Evolutionary conservation across 2,329 filamentous ascomycete genomes (phyloP), one percentile per base, ranked within the genome.

Genomic region (Bipolaris cookei): DNA sequence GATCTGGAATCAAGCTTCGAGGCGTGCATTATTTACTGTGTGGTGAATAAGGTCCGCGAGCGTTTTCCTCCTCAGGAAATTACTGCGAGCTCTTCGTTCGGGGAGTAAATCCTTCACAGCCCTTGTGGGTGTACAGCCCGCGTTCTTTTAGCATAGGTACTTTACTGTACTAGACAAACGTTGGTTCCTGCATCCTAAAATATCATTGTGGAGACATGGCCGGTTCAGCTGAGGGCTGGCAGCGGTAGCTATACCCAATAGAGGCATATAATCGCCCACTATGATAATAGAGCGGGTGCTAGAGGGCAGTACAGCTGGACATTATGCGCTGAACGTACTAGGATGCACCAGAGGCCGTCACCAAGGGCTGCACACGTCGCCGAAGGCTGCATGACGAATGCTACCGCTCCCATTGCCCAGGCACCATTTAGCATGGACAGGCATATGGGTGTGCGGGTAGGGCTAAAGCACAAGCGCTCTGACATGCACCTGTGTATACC

Each of bases 171-270:
- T 47, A 53, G 50, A 50, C 54, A 39, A 50, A 54, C 21, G 37
- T 21, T 14, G 48, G 57, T 59, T 60, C 54, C 57, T 59, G 57
- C 57, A 50, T 59, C 58, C 52, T 55, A 58, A 59, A 59, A 61
- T 63, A 62, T 61, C 41, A 44, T 51, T 61, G 54, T 39, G 55
- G 51, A 56, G 56, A 42, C 54, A 54, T 42, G 50, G 54, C 42
- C 52, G 51, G 42, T 47, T 60, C 59, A 59, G 48, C 54, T 65
- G 42, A 61, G 58, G 43, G 59, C 47, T 64, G 55, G 58, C 67
- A 66, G 62, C 65, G 66, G 68, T 59, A 63, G 54, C 69, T 62
- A 66, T 63, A 18, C 64, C 66, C 20, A 32, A 53, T 37, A 34
- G 54, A 56, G 56, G 53, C 44, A 48, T 54, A 57, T 52, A 55